Evolutionary conservation across 1,139 yeast species (phyloP), one percentile per base, ranked within the genome.

Genomic region (Diutina catenulata): DNA sequence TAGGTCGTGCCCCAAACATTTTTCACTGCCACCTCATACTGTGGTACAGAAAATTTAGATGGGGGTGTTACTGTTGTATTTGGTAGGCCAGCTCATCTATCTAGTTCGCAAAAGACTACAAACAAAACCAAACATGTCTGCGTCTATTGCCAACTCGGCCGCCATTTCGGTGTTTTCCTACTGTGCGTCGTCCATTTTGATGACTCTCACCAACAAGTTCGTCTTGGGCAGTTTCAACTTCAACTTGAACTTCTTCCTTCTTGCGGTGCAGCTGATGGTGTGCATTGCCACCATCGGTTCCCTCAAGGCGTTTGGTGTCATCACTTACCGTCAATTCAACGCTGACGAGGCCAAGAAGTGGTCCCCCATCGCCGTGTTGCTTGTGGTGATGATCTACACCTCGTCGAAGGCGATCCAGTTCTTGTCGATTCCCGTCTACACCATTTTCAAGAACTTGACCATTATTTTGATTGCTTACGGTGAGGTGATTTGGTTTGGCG

Each of bases 201-300:
- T 91, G 98, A 91, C 98, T n/a, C 84, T 88, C 45, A 88, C 97
- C 44, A 91, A 91, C 71, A 91, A 91, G 64, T 87, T 77, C 56
- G 97, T 91, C 44, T 79, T 91, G 42, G 79, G 88, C 37, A 91
- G 88, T 35, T 70, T 73, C 45, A 62, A 70, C 40, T 91, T 91
- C 70, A 91, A 88, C 69, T 75, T 91, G 73, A 86, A 87, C 67
- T 87, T 87, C 57, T 79, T 91, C 53, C 71, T 91, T 56, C 69
- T 93, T 57, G 83, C 84, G 22, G 74, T 79, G 33, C 94, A 86
- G 65, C 74, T 88, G 28, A 57, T 76, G 41, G 95, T 91, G 45
- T 91, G 98, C 68, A 70, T 83, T 46, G 56, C 64, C 37, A 78
- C 86, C 36, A 80, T 91, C 51, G 71, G 77, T 40, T 62, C 75